Base-by-base conservation (phyloP, 2,329 filamentous ascomycete species). In the Paraconiothyrium brasiliense region DNA sequence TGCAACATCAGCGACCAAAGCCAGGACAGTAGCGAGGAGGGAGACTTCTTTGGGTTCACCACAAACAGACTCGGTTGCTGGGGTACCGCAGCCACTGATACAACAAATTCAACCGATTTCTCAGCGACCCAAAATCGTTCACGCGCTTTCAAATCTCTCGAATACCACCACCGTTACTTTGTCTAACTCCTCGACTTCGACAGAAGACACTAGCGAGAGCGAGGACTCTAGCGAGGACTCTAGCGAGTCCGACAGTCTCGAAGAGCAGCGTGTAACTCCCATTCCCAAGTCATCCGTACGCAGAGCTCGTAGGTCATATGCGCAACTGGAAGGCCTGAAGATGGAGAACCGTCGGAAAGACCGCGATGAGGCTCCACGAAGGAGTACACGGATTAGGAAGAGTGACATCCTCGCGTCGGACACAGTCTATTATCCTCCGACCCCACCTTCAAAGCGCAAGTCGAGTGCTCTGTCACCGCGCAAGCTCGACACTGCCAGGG, bases 401-500 rank as follows among this genome's bases (percentile, higher is more conserved):
- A 68, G 60, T 14, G 60, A 69, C 5, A 75, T 78, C 2, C 60
- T 78, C 0, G 67, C 68, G 30, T 78, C 76, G 0, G 75, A 78
- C 51, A 78, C 73, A 3, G 27, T 69, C 24, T 60, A 61, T 1
- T 58, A 67, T 27, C 43, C 54, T 6, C 62, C 62, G 27, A 46
- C 67, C 9, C 43, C 61, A 1, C 46, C 62, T 0, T 43, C 60
- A 3, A 62, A 54, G 32, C 65, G 58, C 11, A 68, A 64, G 37
- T 41, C 50, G 22, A 43, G 57, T 14, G 52, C 60, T 13, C 58
- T 52, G 5, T 66, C 58, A 34, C 62, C 67, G 0, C 67, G 57
- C 2, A 79, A 75, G 59, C 67, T 69, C 6, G 72, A 79, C 35
- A 81, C 81, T 1, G 76, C 79, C n/a, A 79, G 82, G 2, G 71